Evolutionary conservation across 805 yeast species (phyloP).

Genomic region (Myxozyma udenii): DNA sequence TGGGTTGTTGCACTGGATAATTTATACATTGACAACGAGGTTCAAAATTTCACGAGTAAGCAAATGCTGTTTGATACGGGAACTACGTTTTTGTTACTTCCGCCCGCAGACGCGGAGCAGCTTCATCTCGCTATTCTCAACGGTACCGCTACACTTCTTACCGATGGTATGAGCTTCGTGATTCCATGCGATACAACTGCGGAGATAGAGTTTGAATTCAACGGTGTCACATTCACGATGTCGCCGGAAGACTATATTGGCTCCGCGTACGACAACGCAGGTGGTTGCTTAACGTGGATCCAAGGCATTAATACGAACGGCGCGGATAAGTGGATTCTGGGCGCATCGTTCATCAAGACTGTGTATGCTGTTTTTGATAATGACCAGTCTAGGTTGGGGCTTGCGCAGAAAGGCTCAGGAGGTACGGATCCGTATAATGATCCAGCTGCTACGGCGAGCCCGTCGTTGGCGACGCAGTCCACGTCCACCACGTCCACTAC

Average conservation of each 20-base stretch:
- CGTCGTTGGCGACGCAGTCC: neutral
- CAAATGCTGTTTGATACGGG: constrained; percentile 61
- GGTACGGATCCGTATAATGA: constrained; percentile 16
- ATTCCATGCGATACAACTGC: constrained; percentile 53
- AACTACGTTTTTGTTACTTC: constrained; percentile 58
- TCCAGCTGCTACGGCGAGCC: neutral
- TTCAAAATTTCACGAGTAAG: constrained; percentile 17
- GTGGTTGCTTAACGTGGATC: constrained; percentile 62
- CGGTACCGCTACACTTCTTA: constrained; percentile 39
- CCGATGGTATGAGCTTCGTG: constrained; percentile 64
- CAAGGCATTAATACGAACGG: constrained; percentile 50
- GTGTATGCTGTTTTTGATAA: constrained; percentile 59
- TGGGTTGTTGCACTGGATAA: constrained; percentile 52
- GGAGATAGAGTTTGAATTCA: constrained; percentile 44
- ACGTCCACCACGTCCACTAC: neutral
- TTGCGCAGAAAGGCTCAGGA: constrained; percentile 44
- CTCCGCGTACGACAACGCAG: constrained; percentile 44
- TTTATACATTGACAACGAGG: constrained; percentile 40
- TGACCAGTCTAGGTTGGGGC: constrained; percentile 50
- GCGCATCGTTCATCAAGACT: constrained; percentile 56
- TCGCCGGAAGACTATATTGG: constrained; percentile 50
- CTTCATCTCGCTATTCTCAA: constrained; percentile 51
- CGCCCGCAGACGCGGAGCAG: constrained; percentile 52
- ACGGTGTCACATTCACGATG: constrained; percentile 47
- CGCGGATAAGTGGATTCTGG: constrained; percentile 56